Conservation (phyloP, 2,329 filamentous ascomycete species). For the Aspergillus uvarum region DNA sequence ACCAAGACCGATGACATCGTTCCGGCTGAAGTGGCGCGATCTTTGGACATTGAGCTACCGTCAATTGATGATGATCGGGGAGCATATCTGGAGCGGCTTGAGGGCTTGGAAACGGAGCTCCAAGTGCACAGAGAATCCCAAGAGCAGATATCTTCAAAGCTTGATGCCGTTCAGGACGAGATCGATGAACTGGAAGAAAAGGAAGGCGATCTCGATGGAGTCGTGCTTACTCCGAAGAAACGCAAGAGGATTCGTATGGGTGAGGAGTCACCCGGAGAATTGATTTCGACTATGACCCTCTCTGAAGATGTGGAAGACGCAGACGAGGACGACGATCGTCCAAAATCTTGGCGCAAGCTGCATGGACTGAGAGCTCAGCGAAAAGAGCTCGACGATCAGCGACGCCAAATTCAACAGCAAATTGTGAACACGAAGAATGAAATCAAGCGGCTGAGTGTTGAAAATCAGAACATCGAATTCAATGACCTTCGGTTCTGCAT, state of each 20-base stretch:
- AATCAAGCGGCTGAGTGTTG: too few relatives aligned
- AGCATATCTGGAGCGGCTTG: not conserved
- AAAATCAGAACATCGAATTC: too few relatives aligned
- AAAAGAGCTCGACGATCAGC: not conserved
- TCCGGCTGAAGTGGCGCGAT: conserved; percentile 46
- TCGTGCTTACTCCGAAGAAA: not conserved
- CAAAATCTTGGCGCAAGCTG: too few relatives aligned
- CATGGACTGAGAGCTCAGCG: conserved; percentile 40
- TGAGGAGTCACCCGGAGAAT: too few relatives aligned
- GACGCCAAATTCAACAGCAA: too few relatives aligned
- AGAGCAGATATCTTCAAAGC: too few relatives aligned
- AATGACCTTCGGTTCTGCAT: too few relatives aligned
- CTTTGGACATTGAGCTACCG: conserved; percentile 35
- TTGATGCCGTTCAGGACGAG: too few relatives aligned
- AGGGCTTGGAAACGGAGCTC: not conserved
- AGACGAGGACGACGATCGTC: too few relatives aligned
- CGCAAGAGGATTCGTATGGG: not conserved
- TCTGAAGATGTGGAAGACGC: not conserved
- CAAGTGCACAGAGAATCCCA: not conserved
- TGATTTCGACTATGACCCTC: not conserved
- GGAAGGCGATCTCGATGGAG: not conserved
- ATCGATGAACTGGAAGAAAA: not conserved
- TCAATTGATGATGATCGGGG: not conserved
- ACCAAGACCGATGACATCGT: conserved; percentile 64
- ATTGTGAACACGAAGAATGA: too few relatives aligned